Evolutionary conservation across 139 green algal genomes (phyloP).

Genomic region (Volvox reticuliferus): DNA sequence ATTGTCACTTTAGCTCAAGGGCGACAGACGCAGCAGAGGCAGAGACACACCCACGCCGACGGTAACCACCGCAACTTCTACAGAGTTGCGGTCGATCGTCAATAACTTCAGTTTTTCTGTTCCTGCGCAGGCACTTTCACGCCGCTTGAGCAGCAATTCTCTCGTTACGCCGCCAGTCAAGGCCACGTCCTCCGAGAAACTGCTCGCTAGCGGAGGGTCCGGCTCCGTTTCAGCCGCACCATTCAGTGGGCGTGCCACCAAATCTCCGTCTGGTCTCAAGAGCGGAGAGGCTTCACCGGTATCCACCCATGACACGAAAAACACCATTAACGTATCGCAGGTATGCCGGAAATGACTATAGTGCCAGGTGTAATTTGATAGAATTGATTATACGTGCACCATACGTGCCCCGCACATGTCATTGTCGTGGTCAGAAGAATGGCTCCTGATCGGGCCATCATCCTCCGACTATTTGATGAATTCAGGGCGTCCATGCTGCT

Average conservation of each 20-base stretch:
- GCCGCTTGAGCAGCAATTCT: constrained; percentile 3
- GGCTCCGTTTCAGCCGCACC: background rate
- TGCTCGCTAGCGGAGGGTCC: background rate
- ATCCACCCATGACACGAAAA: constrained; percentile 44
- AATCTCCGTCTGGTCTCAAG: background rate
- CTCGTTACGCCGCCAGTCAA: background rate
- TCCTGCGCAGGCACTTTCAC: background rate
- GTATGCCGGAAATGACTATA: background rate
- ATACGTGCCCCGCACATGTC: too few relatives aligned
- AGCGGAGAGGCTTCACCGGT: constrained; percentile 10
- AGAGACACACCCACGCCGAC: too few relatives aligned
- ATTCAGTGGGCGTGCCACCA: background rate
- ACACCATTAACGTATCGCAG: constrained; percentile 48
- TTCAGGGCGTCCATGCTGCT: too few relatives aligned
- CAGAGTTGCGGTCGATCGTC: background rate
- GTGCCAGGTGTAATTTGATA: too few relatives aligned
- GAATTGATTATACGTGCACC: too few relatives aligned
- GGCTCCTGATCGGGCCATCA: too few relatives aligned
- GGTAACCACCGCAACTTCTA: background rate
- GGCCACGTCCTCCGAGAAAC: background rate
- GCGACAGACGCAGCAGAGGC: too few relatives aligned
- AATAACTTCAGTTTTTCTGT: background rate
- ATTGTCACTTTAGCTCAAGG: too few relatives aligned
- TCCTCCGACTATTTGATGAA: too few relatives aligned
- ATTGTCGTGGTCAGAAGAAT: too few relatives aligned